A percentile compares a stretch with the other conserved stretches of the same genome.
These are phyloP conservation scores for Botrytis paeoniae DNA, from an alignment of 2,329 filamentous ascomycete species.

Conservation along the genomic window DNA sequence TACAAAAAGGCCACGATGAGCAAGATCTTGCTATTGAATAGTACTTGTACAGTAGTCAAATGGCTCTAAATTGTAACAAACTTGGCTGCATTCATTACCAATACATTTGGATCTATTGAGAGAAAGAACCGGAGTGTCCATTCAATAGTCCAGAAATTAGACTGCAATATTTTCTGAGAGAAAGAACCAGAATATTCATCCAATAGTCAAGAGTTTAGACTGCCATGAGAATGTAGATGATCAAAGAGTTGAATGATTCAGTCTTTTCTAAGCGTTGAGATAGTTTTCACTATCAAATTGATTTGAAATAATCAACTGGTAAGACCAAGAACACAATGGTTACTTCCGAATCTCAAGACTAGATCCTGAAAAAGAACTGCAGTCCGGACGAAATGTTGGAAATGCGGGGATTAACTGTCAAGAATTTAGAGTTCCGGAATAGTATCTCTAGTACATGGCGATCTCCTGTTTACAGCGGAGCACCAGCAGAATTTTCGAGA, in stretches of 20 bases:
- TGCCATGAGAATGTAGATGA: neutral
- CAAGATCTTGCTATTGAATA: neutral
- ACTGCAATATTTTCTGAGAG: neutral
- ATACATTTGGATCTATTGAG: neutral
- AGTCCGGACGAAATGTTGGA: neutral
- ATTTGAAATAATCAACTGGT: neutral
- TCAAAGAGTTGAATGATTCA: too few relatives aligned
- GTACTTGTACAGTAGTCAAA: neutral
- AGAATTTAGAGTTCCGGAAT: neutral
- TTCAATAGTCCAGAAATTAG: too few relatives aligned
- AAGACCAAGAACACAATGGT: neutral
- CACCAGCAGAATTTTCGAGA: neutral
- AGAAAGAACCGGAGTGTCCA: neutral
- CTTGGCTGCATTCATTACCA: neutral
- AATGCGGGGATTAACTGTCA: neutral
- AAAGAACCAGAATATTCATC: neutral
- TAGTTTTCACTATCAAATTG: neutral
- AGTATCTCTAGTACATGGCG: neutral
- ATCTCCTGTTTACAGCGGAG: neutral
- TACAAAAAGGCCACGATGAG: neutral
- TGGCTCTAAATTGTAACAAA: rapidly evolving
- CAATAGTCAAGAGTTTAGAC: neutral
- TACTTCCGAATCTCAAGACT: neutral
- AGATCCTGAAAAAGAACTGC: neutral
- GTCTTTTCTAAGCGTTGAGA: neutral